Evolutionary conservation across 306 rosid genomes (phyloP).

Genomic region (Gynostemma pentaphyllum): DNA sequence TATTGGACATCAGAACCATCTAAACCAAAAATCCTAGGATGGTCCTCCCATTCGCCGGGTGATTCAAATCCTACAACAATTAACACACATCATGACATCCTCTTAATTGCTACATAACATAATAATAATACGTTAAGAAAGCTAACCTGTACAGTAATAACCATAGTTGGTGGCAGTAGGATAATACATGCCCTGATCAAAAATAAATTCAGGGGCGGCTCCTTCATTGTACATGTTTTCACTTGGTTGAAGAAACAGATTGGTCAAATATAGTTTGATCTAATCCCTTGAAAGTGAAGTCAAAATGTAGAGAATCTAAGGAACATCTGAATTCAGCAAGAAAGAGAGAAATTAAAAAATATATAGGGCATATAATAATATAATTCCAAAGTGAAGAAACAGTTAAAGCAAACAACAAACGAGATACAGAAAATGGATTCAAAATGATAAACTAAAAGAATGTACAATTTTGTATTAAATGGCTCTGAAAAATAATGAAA

Average conservation of each 20-base stretch:
- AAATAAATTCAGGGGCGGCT: conserved; percentile 60
- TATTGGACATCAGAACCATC: conserved; percentile 70
- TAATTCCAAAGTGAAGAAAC: background rate
- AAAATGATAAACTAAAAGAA: too few relatives aligned
- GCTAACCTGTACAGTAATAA: conserved; percentile 80
- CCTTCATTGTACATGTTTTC: conserved; percentile 67
- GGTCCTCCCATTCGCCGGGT: conserved; percentile 93
- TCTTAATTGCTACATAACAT: background rate
- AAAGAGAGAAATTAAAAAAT: background rate
- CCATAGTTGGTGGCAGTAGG: conserved; percentile 88
- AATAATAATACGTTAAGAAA: background rate
- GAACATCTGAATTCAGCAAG: conserved; percentile 2
- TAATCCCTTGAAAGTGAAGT: conserved; percentile 46
- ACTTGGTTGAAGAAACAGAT: conserved; percentile 49
- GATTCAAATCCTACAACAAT: conserved; percentile 60
- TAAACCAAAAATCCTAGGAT: conserved; percentile 55
- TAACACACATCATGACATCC: conserved; percentile 6
- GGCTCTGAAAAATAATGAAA: too few relatives aligned
- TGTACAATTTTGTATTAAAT: too few relatives aligned
- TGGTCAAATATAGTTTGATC: conserved; percentile 35
- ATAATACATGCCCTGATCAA: conserved; percentile 77
- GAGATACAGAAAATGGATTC: too few relatives aligned
- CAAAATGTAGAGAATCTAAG: conserved; percentile 13
- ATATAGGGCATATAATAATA: background rate
- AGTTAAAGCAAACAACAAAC: too few relatives aligned